Percentiles rank a stretch among this genome's conserved stretches.
Evolutionary conservation across 192 early-diverging fungal genomes (phyloP).

Genomic region (Helicostylum pulchrum): DNA sequence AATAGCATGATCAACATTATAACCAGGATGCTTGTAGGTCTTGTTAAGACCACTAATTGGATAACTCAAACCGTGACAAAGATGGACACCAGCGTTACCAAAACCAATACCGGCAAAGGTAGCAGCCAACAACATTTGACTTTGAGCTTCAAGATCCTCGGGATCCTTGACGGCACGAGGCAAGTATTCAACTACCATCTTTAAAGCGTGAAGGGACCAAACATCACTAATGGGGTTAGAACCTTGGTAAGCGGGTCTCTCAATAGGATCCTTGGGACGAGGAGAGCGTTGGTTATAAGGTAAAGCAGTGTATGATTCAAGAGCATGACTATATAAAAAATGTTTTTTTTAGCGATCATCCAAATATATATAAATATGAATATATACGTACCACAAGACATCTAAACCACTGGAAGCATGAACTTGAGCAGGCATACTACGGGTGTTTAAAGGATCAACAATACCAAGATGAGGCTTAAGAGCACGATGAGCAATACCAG

Average conservation of each 20-base stretch:
- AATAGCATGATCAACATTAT: slow-evolving; percentile 70
- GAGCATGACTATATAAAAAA: slow-evolving; percentile 61
- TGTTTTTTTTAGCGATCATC: too few species aligned
- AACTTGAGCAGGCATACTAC: slow-evolving; percentile 82
- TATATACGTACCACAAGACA: slow-evolving; percentile 60
- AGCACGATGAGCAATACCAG: slow-evolving; percentile 83
- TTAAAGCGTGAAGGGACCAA: slow-evolving; percentile 78
- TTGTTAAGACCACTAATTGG: slow-evolving; percentile 86
- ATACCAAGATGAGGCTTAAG: slow-evolving; percentile 83
- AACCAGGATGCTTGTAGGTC: slow-evolving; percentile 77
- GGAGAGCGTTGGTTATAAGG: slow-evolving; percentile 77
- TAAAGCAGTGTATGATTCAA: slow-evolving; percentile 90
- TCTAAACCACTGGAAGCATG: slow-evolving; percentile 84
- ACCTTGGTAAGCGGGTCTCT: slow-evolving; percentile 88
- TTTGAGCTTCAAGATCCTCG: slow-evolving; percentile 66
- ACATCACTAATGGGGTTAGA: slow-evolving; percentile 91
- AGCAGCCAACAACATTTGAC: slow-evolving; percentile 84
- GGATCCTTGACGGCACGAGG: slow-evolving; percentile 69
- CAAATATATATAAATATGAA: neutral
- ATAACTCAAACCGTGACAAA: slow-evolving; percentile 82
- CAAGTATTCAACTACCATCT: slow-evolving; percentile 78
- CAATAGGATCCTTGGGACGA: slow-evolving; percentile 75
- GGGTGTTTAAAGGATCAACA: slow-evolving; percentile 85
- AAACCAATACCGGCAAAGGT: slow-evolving; percentile 74
- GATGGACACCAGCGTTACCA: slow-evolving; percentile 71